Percentiles rank a stretch among this genome's conserved stretches.
Conservation (phyloP, 257 asterid species). For the Solanum bulbocastanum region DNA sequence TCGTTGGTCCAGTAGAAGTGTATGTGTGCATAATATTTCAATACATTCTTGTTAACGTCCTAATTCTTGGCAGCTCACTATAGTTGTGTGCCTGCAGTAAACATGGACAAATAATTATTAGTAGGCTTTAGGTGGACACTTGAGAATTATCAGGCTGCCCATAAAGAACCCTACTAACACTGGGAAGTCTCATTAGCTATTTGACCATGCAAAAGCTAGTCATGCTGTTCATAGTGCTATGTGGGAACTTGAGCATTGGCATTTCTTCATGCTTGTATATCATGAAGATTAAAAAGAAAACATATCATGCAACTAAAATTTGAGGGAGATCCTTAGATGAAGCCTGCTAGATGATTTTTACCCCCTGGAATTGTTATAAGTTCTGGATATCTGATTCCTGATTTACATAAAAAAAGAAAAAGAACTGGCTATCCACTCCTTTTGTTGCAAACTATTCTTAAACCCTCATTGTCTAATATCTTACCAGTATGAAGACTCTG, state of each 20-base stretch:
- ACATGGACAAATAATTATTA: conserved; percentile 51
- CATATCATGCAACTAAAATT: not conserved
- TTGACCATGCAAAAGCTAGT: not conserved
- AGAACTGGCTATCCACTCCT: not conserved
- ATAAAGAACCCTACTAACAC: conserved; percentile 54
- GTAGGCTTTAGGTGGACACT: conserved; percentile 67
- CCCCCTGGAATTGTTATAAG: not conserved
- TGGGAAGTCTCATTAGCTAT: not conserved
- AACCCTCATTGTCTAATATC: not conserved
- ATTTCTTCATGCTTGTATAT: not conserved
- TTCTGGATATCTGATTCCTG: not conserved
- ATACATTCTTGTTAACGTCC: conserved; percentile 2
- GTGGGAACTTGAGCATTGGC: not conserved
- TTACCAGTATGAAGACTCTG: not conserved
- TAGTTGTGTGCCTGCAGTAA: conserved; percentile 68
- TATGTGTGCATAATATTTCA: not conserved
- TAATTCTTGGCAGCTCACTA: conserved; percentile 77
- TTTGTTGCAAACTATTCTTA: not conserved
- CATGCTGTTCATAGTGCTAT: not conserved
- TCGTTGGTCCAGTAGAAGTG: not conserved
- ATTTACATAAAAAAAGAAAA: not conserved
- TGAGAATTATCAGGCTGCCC: conserved; percentile 31
- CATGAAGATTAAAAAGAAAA: not conserved
- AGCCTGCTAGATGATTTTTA: not conserved
- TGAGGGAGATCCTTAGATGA: not conserved